Evolutionary conservation across 208 protist genomes (phyloP), one percentile per base, ranked within the genome.

Genomic region (Porcisia hertigi): DNA sequence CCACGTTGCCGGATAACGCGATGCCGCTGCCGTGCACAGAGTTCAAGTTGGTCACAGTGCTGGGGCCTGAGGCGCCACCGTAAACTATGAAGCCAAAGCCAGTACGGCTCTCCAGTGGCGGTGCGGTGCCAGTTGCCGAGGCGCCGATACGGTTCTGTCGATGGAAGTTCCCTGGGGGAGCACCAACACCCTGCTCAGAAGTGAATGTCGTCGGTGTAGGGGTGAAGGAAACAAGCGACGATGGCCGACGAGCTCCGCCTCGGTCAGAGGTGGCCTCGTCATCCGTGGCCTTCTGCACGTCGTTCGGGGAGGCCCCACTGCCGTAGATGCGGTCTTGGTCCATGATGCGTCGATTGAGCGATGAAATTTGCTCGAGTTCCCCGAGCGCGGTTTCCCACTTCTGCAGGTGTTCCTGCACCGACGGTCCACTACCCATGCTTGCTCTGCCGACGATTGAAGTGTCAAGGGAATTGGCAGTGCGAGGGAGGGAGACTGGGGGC

Each of bases 221-320:
- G 71, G 83, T 86, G 76, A 95, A 95, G 36, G 91, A 93, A 16
- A 95, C 88, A 25, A 92, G 88, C 11, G 88, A 95, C 16, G 87
- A 92, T 23, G 84, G 86, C 18, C 86, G 83, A 2, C 85, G 85
- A 5, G 66, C 53, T 25, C 73, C 70, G 39, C 77, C 76, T 30
- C 75, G 59, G 52, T 79, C 78, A 3, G 80, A 84, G 36, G 71
- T 66, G 47, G 81, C 86, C 39, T 88, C 86, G 18, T 84, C 82
- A 43, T 71, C 71, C 2, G 66, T 72, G 57, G 47, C 34, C 43
- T 62, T 73, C 7, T 58, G 55, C 9, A 75, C 41, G 20, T 82
- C 72, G 39, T 78, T 77, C n/a, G 45, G 53, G 20, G 69, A 47
- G 34, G 58, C 58, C 6, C 63, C 62, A 70, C 73, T 75, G 67